Percentiles rank a stretch among this genome's conserved stretches.
phyloP scores from a whole-genome alignment of 1,139 yeast species.

The Pichia sp. region DNA sequence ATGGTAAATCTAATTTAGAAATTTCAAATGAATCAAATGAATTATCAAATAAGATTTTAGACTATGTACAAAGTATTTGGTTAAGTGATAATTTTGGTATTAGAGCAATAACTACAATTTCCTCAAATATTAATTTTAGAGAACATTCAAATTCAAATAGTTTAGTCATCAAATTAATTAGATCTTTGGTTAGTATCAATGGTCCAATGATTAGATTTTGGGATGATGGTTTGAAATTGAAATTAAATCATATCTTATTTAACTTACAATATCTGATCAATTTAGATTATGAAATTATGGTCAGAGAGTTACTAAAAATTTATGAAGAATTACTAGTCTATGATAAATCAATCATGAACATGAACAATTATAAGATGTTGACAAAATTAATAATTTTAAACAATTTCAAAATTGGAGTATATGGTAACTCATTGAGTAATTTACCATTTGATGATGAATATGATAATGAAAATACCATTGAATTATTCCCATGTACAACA shows the following conservation, averaged over 20 bases:
- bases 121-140: constrained; percentile 42
- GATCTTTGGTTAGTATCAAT: constrained; percentile 24
- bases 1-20: constrained; percentile 45
- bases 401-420: constrained; percentile 28
- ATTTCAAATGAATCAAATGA: constrained; percentile 34
- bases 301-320: constrained; percentile 30
- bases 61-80: constrained; percentile 40
- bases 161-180: constrained; percentile 19
- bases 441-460: constrained; percentile 25
- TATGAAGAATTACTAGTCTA: constrained; percentile 31
- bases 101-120: constrained; percentile 36
- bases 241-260: constrained; percentile 20
- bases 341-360: constrained; percentile 25
- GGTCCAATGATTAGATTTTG: constrained; percentile 28
- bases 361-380: constrained; percentile 17
- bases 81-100: constrained; percentile 51
- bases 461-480: constrained; percentile 26
- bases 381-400: constrained; percentile 25
- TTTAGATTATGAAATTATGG: constrained; percentile 24
- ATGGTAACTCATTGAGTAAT: constrained; percentile 18
- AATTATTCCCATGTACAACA: constrained; percentile 33
- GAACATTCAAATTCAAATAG: constrained; percentile 29
- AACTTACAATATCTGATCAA: constrained; percentile 19
- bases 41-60: constrained; percentile 40
- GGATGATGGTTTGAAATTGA: constrained; percentile 15